Percentiles rank a stretch among this genome's conserved stretches.
Conservation (phyloP, 2,329 filamentous ascomycete species). For the Botryotinia convoluta region DNA sequence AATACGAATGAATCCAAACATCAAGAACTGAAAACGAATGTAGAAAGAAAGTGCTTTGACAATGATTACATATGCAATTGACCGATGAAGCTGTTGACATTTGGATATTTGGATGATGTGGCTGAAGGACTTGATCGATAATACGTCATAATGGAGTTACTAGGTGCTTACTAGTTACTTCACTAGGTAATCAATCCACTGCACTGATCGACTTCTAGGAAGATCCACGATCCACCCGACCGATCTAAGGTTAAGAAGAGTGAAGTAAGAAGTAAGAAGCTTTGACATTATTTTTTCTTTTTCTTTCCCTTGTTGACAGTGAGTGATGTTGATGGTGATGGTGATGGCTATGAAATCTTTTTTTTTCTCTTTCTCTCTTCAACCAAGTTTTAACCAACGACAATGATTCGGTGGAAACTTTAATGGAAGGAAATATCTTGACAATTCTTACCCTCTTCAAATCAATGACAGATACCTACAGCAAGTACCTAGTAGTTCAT, state of each 20-base stretch:
- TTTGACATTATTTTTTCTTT: no score
- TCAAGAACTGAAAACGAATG: background rate
- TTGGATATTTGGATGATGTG: slow-evolving; percentile 1
- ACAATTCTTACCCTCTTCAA: no score
- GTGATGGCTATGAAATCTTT: no score
- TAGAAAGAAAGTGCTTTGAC: background rate
- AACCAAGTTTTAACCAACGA: no score
- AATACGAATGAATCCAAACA: background rate
- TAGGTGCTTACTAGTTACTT: background rate
- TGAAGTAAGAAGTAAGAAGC: no score
- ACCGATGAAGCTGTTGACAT: slow-evolving; percentile 1
- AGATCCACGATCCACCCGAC: background rate
- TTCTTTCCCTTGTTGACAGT: no score
- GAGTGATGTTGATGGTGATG: no score
- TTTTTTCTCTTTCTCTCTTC: no score
- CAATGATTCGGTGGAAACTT: no score
- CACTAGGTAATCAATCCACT: background rate
- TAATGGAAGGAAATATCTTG: no score
- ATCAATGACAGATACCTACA: background rate
- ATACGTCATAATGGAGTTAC: background rate
- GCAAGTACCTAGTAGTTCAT: background rate
- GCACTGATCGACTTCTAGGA: background rate
- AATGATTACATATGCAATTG: background rate
- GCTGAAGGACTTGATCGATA: background rate
- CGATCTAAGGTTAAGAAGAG: background rate